Evolutionary conservation across 2,329 filamentous ascomycete species (phyloP).

Genomic region (Penicillium glabrum): DNA sequence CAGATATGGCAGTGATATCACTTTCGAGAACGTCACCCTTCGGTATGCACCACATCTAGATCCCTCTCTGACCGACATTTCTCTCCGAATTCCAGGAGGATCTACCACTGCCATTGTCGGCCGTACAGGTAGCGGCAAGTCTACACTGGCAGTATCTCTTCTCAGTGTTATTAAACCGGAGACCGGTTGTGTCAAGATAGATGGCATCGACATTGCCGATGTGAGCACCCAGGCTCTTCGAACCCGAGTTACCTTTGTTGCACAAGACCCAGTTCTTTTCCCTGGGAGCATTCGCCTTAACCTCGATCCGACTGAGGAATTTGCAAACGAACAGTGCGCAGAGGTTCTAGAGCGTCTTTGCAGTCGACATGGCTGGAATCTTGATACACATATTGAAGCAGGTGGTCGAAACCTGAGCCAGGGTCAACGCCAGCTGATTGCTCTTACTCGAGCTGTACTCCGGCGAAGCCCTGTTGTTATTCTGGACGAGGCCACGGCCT

Average conservation of each 20-base stretch:
- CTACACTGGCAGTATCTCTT: constrained; percentile 66
- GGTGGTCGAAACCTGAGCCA: constrained; percentile 64
- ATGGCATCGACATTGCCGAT: constrained; percentile 59
- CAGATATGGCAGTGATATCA: constrained; percentile 66
- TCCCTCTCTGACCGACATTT: constrained; percentile 67
- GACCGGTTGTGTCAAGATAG: constrained; percentile 58
- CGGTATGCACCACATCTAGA: constrained; percentile 77
- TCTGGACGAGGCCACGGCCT: constrained; percentile 66
- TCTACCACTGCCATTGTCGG: constrained; percentile 78
- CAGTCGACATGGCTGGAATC: constrained; percentile 55
- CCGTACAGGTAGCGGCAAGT: constrained; percentile 78
- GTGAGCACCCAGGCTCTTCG: constrained; percentile 62
- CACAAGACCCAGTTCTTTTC: constrained; percentile 67
- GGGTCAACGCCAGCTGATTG: constrained; percentile 65
- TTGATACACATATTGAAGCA: constrained; percentile 58
- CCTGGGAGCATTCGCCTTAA: constrained; percentile 62
- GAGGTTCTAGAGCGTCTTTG: constrained; percentile 57
- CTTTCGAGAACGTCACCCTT: constrained; percentile 75
- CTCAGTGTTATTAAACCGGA: constrained; percentile 57
- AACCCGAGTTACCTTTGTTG: constrained; percentile 64
- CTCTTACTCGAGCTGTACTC: constrained; percentile 62
- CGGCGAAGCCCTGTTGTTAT: constrained; percentile 62
- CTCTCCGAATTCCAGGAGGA: constrained; percentile 72
- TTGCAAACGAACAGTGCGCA: constrained; percentile 55
- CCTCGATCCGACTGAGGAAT: constrained; percentile 61